Evolutionary conservation across 176 grass and related monocot species (phyloP).

Genomic region (sorghum (Sorghum bicolor)): DNA sequence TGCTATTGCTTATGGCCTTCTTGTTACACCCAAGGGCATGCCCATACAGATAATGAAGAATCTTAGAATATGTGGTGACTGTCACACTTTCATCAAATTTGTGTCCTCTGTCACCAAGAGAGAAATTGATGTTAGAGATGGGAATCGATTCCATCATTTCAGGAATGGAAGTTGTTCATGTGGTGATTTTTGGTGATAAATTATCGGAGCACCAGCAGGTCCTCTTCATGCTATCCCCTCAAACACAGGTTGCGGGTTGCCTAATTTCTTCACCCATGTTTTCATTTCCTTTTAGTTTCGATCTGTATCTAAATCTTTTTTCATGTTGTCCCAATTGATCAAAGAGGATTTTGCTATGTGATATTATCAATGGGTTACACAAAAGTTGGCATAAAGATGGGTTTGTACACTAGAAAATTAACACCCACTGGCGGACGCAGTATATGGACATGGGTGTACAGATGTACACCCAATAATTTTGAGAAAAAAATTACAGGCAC

Average conservation of each 20-base stretch:
- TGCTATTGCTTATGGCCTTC: slow-evolving; percentile 59
- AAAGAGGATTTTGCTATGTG: not conserved
- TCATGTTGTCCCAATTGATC: not conserved
- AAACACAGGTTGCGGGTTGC: slow-evolving; percentile 1
- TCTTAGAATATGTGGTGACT: slow-evolving; percentile 84
- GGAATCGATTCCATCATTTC: slow-evolving; percentile 83
- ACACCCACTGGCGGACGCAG: no score
- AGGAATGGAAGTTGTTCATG: slow-evolving; percentile 77
- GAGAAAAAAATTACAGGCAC: no score
- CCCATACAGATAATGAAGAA: slow-evolving; percentile 89
- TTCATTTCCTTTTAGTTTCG: not conserved
- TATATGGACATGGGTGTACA: no score
- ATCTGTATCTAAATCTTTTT: not conserved
- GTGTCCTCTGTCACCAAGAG: slow-evolving; percentile 68
- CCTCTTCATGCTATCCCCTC: not conserved
- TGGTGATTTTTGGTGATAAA: slow-evolving; percentile 77
- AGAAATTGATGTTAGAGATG: slow-evolving; percentile 76
- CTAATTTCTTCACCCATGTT: not conserved
- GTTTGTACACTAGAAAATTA: not conserved
- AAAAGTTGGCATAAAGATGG: not conserved
- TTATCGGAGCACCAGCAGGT: not conserved
- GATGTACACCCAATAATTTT: no score
- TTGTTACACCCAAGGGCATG: slow-evolving; percentile 57
- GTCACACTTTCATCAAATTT: slow-evolving; percentile 74
- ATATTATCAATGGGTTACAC: not conserved